These are phyloP conservation scores for Chaetomium strumarium DNA, from an alignment of 2,329 filamentous ascomycete species.

Conservation along the genomic window DNA sequence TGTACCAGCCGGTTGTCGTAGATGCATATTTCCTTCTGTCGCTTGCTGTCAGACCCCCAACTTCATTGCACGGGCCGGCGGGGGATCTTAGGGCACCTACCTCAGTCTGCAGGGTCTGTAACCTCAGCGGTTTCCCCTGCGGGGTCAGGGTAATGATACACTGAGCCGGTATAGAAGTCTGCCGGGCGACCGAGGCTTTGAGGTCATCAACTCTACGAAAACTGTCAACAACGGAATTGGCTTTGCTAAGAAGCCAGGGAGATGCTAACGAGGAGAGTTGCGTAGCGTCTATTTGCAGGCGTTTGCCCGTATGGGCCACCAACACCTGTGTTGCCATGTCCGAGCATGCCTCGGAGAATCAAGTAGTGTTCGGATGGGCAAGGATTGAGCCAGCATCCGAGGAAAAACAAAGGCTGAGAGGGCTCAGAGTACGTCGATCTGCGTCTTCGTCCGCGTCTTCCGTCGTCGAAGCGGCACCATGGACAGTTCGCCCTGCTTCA, in stretches of 20 bases:
- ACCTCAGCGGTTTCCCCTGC: conserved; percentile 77
- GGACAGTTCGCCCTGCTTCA: too few relatives aligned
- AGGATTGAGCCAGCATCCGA: not conserved
- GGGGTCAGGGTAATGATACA: conserved; percentile 84
- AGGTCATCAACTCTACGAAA: conserved; percentile 73
- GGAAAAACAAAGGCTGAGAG: not conserved
- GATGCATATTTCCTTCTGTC: conserved; percentile 79
- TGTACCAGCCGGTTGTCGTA: conserved; percentile 78
- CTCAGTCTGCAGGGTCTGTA: conserved; percentile 74
- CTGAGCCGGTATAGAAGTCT: conserved; percentile 66
- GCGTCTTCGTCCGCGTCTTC: too few relatives aligned
- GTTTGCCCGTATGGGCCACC: conserved; percentile 88
- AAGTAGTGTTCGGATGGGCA: not conserved
- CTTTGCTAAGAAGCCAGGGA: not conserved
- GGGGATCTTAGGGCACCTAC: conserved; percentile 40
- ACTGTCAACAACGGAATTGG: conserved; percentile 19
- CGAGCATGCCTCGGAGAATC: conserved; percentile 41
- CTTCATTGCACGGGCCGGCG: not conserved
- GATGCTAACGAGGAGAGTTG: conserved; percentile 63
- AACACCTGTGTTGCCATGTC: conserved; percentile 86
- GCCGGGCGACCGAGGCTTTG: conserved; percentile 70
- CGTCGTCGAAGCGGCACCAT: too few relatives aligned
- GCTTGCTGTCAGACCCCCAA: conserved; percentile 4
- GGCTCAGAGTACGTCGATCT: not conserved
- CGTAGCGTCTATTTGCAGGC: conserved; percentile 70